These are phyloP conservation scores for Trichomonascus vanleenenianus DNA, from an alignment of 805 yeast species.

Conservation along the genomic window DNA sequence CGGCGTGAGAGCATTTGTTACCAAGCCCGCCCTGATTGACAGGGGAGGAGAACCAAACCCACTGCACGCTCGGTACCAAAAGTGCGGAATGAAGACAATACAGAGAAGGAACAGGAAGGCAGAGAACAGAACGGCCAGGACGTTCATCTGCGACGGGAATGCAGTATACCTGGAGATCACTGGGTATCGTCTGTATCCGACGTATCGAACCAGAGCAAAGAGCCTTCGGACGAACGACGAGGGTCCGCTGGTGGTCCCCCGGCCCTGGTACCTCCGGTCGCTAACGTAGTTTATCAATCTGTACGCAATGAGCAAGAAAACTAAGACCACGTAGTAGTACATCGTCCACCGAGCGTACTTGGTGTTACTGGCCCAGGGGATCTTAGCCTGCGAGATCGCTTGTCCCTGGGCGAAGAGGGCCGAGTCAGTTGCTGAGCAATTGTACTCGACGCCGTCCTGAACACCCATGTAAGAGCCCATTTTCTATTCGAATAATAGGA, in stretches of 20 bases:
- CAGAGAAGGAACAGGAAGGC: slow-evolving; percentile 8
- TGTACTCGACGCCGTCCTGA: slow-evolving; percentile 5
- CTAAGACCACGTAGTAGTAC: slow-evolving; percentile 9
- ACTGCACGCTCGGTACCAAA: slow-evolving; percentile 14
- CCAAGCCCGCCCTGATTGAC: slow-evolving; percentile 14
- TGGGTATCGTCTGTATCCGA: slow-evolving; percentile 12
- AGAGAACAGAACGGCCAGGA: slow-evolving; percentile 1
- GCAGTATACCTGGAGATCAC: neutral
- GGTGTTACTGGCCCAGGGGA: slow-evolving; percentile 8
- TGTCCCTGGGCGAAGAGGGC: slow-evolving; percentile 9
- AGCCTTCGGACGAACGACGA: neutral
- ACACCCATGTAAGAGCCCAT: neutral
- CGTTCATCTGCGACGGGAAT: slow-evolving; percentile 12
- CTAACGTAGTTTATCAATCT: slow-evolving; percentile 4
- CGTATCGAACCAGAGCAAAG: slow-evolving; percentile 9
- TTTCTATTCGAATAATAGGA: no score
- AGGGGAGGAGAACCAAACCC: slow-evolving; percentile 17
- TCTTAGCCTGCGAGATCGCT: slow-evolving; percentile 5
- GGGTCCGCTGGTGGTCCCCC: neutral
- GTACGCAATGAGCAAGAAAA: slow-evolving; percentile 6
- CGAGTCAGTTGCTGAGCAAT: slow-evolving; percentile 8
- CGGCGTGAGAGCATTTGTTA: slow-evolving; percentile 19
- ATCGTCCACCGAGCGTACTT: slow-evolving; percentile 12
- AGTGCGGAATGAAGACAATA: slow-evolving; percentile 12
- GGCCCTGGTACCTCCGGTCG: slow-evolving; percentile 4